Base-by-base conservation (phyloP, 2,329 filamentous ascomycete genomes). In the Penicillium sclerotigenum region DNA sequence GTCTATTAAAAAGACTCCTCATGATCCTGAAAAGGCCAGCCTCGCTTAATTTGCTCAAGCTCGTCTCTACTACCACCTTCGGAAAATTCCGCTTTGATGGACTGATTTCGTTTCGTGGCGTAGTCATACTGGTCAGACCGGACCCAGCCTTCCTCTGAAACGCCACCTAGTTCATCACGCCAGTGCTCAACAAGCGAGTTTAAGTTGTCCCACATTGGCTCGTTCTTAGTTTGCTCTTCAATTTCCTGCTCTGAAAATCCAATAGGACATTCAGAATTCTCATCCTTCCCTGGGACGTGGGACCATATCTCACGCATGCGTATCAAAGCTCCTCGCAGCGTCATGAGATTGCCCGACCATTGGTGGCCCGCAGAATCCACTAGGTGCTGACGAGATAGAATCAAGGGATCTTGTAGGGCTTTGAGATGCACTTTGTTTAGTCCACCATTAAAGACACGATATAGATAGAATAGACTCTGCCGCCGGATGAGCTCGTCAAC, bases 261-360 rank as follows among this genome's bases (percentile, higher is more conserved):
- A 33, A 61, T 48, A 28, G 59, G 60, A 46, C 61, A 66, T 37
- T 52, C 38, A 10, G n/a, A 11, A 29, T 47, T 31, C n/a, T 33
- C 28, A 22, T 59, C 50, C 20, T 61, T 59, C 34, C 46, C 50
- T 10, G 47, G 46, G 40, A 57, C 6, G 46, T 59, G 36, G 20
- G 24, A 28, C 54, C 57, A 61, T 20, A 43, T 31, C 18, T 54
- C 52, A 51, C 42, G 38, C 26, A 67, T 57, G 34, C 63, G 41
- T 24, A 67, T 57, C 7, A 68, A 50, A 16, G 59, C 61, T 10
- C 61, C 63, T 36, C 59, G 56, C 18, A 68, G 47, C 3, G 57
- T 61, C 18, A 69, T 57, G 13, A 64, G 41, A 38, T 66, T 63
- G 0, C 67, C 66, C 24, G 29, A 60, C 65, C 65, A 69, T 43